These are phyloP conservation scores for Rhododendron ovatum DNA, from an alignment of 148 eudicot species.

Conservation along the genomic window DNA sequence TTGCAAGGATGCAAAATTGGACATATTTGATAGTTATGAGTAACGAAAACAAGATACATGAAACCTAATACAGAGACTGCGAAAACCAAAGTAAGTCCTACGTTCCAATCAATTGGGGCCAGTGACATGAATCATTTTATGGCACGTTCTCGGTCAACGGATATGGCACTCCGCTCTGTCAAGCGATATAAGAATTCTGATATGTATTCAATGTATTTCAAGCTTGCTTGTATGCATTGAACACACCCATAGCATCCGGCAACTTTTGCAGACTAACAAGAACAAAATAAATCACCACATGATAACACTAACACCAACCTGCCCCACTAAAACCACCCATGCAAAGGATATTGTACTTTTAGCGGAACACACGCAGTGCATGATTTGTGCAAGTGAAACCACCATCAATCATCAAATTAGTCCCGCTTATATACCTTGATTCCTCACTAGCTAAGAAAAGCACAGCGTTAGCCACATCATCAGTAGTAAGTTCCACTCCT, in stretches of 20 bases:
- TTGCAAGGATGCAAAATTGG: not conserved
- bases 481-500: slow-evolving; percentile 67
- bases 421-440: slow-evolving; percentile 80
- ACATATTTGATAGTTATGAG: not conserved
- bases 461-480: slow-evolving; percentile 85
- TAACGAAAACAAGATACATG: not conserved
- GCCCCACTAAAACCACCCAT: not conserved
- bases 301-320: not conserved
- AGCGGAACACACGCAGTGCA: slow-evolving; percentile 57
- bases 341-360: slow-evolving; percentile 6
- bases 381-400: slow-evolving; percentile 69
- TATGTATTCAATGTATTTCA: not conserved
- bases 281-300: not conserved
- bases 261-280: not conserved
- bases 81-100: not conserved
- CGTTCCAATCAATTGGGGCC: not conserved
- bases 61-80: not conserved
- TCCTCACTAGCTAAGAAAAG: slow-evolving; percentile 90
- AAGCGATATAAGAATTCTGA: not conserved
- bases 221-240: not conserved
- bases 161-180: not conserved
- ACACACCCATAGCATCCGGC: not conserved
- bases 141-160: not conserved
- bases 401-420: slow-evolving; percentile 88
- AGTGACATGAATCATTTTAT: not conserved